phyloP scores from a whole-genome alignment of 345 rosid genomes.

The Laguncularia racemosa region DNA sequence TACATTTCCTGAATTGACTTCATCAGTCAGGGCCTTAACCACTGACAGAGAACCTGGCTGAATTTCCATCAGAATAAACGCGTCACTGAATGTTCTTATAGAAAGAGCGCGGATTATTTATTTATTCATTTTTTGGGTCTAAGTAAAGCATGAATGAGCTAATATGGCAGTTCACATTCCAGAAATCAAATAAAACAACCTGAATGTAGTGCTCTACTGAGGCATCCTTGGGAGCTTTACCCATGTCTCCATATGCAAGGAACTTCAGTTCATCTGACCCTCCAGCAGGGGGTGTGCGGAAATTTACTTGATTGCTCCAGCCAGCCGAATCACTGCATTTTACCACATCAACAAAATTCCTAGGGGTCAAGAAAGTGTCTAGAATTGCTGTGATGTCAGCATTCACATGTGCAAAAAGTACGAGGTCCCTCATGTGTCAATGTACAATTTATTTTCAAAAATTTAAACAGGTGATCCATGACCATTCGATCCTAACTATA shows the following conservation, averaged over 20 bases:
- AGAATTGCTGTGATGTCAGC: no score
- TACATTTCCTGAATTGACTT: conserved; percentile 30
- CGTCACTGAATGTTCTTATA: not conserved
- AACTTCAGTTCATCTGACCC: conserved; percentile 49
- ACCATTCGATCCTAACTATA: no score
- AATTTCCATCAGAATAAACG: not conserved
- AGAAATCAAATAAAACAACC: conserved; percentile 15
- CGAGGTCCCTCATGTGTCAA: not conserved
- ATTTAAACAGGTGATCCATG: no score
- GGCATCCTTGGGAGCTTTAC: conserved; percentile 60
- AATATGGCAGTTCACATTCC: no score
- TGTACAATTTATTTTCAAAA: no score
- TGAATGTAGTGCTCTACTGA: conserved; percentile 62
- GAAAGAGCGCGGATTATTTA: not conserved
- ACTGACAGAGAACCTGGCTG: conserved; percentile 66
- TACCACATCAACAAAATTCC: not conserved
- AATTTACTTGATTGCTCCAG: conserved; percentile 47
- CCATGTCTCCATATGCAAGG: conserved; percentile 66
- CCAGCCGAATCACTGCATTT: conserved; percentile 39
- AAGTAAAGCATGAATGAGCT: no score
- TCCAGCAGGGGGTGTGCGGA: conserved; percentile 48
- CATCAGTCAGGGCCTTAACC: conserved; percentile 33
- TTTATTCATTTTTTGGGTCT: no score
- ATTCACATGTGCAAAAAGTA: no score
- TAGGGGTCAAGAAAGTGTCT: no score